Base-by-base conservation (phyloP, 1,139 yeast species). In the Lodderomyces margitis region DNA sequence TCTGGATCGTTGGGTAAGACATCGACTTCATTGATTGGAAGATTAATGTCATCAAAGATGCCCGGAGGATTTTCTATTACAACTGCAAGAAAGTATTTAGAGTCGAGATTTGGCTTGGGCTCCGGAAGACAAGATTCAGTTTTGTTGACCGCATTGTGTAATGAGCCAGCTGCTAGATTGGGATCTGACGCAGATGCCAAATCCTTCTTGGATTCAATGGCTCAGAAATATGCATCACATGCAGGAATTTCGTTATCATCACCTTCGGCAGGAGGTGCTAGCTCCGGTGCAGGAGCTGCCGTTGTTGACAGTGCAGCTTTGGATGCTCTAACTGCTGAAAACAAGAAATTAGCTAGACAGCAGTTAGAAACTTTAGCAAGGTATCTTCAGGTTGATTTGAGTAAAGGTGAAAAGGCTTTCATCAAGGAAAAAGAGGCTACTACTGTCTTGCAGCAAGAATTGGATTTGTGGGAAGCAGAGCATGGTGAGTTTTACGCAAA, bases 11-110 rank as follows among this genome's bases (percentile, higher is more conserved):
- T 92, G 54, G 98, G 98, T 63, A 92, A 92, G 68, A 95, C 92
- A 58, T 85, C 98, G 3, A 72, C 89, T 37, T 85, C 96, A 25
- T 77, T 92, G 55, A 76, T 92, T 52, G 87, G 96, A 48, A 84
- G 97, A 70, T 77, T 92, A 60, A 85, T 91, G 74, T 83, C 98
- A 14, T 85, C 97, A 30, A 92, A 92, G 74, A 92, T 92, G 98
- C 98, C 98, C 45, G 98, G 98, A 78, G 98, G 98, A 23, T 92
- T 91, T 70, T 85, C 95, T 45, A 84, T 89, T 56, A 85, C 97
- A 49, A 70, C 78, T 51, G 95, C 96, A 41, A 85, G 97, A 75
- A 88, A 88, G 64, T 87, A 92, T 68, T 78, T 92, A 62, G 91
- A 86, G 68, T 64, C 91, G 34, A 81, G 92, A 65, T 92, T 83